Evolutionary conservation across 176 grass and related monocot species (phyloP), one percentile per base, ranked within the genome.

Genomic region (Ensete glaucum): DNA sequence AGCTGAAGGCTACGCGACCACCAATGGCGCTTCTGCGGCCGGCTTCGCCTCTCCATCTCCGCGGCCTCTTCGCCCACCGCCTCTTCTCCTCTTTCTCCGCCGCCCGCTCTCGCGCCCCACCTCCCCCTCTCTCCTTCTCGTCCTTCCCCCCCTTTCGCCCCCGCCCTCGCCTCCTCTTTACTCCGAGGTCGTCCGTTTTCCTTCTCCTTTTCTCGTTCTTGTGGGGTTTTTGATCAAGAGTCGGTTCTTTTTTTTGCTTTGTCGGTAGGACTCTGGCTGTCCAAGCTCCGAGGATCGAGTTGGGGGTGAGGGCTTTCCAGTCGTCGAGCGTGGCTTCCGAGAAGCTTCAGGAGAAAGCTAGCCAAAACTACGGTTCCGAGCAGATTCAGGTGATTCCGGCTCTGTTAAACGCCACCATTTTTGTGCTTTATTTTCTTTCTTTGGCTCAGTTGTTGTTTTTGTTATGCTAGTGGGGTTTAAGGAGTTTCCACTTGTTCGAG

Each of bases 381-480:
- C 89, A 93, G 71, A 89, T 98, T 76, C 95, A 98, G 94, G 94
- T 98, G 24, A 75, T 79, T 85, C 17, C 59, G 14, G 11, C 71
- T 77, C 19, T 20, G 9, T 43, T 74, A 19, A 10, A 70, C 16
- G 5, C 4, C 16, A 3, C 11, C 24, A 11, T 17, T 72, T 20
- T 9, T 14, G 12, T 14, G 43, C 53, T 64, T 22, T 4, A 3
- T 8, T 48, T 9, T 3, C 52, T 59, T 58, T 72, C 69, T 3
- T 74, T 17, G 11, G 1, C 9, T 21, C 10, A 11, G 2, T 2
- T 59, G 58, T 17, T 11, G 62, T 78, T 71, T 83, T 56, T 54
- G 21, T 62, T 72, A 25, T 81, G 8, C 5, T 8, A 55, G 52
- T 8, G 52, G 52, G 71, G 50, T 70, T 17, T 50, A 8, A 64